phyloP scores from a whole-genome alignment of 177 flowering plant genomes.

The Vitis hybrid region DNA sequence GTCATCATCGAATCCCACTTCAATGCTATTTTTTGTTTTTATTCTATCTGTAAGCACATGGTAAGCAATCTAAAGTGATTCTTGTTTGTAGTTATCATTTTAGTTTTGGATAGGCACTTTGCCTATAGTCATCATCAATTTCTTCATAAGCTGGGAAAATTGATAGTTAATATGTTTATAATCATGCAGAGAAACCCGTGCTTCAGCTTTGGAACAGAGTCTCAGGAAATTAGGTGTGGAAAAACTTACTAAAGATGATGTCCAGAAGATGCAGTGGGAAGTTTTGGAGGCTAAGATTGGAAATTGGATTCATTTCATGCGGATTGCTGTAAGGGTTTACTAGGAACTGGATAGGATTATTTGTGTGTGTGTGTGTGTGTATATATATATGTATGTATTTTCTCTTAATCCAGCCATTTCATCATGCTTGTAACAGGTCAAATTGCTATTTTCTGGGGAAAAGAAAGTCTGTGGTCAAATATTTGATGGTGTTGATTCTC shows the following conservation, averaged over 20 bases:
- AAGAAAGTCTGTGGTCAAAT: conserved; percentile 82
- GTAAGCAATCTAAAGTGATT: too few relatives aligned
- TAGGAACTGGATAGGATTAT: neutral
- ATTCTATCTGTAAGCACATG: too few relatives aligned
- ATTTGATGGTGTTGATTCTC: conserved; percentile 63
- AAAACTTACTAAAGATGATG: conserved; percentile 88
- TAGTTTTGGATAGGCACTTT: neutral
- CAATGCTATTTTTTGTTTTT: too few relatives aligned
- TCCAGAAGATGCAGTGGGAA: conserved; percentile 98
- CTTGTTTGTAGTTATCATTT: too few relatives aligned
- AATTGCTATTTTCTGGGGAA: conserved; percentile 83
- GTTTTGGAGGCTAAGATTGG: conserved; percentile 93
- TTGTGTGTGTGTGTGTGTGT: neutral
- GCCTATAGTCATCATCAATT: neutral
- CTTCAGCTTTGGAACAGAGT: conserved; percentile 80
- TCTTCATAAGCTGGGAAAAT: neutral
- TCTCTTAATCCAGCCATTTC: conserved; percentile 8
- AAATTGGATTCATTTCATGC: conserved; percentile 90
- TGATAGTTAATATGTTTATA: neutral
- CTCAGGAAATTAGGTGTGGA: conserved; percentile 89
- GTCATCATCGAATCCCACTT: too few relatives aligned
- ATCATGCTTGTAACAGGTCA: conserved; percentile 64
- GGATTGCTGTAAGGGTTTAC: conserved; percentile 70
- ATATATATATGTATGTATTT: neutral
- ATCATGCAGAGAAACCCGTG: conserved; percentile 70